Conservation (phyloP, 441 rosid species). For the Jatropha multifida region DNA sequence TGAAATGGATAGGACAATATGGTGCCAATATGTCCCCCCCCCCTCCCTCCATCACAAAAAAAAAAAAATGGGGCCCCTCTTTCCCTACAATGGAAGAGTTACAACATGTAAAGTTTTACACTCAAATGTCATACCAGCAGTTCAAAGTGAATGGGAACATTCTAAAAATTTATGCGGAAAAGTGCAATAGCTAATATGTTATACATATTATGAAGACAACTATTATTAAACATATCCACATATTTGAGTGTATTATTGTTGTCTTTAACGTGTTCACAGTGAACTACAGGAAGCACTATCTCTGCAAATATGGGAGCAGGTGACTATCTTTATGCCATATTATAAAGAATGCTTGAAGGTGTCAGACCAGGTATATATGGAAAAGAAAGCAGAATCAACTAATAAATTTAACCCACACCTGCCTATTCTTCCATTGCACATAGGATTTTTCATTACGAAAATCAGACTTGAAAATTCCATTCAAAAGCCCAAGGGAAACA, state of each 20-base stretch:
- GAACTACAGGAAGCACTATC: background rate
- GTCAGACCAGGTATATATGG: slow-evolving; percentile 1
- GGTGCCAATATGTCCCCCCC: background rate
- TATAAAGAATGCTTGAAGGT: background rate
- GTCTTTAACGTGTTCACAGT: background rate
- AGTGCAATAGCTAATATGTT: background rate
- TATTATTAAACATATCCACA: background rate
- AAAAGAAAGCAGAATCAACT: slow-evolving; percentile 14
- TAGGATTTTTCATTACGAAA: slow-evolving; percentile 79
- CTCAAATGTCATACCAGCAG: background rate
- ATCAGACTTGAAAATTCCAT: slow-evolving; percentile 82
- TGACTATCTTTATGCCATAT: background rate
- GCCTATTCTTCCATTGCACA: slow-evolving; percentile 88
- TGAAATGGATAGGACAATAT: background rate
- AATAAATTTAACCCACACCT: slow-evolving; percentile 46
- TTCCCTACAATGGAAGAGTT: background rate
- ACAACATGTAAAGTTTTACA: background rate
- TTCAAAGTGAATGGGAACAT: background rate
- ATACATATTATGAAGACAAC: background rate
- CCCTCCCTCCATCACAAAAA: too few species aligned
- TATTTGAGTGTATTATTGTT: background rate
- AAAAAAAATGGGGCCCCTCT: too few species aligned
- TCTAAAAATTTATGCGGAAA: background rate
- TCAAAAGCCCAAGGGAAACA: slow-evolving; percentile 73
- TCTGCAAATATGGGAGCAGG: background rate